Evolutionary conservation across 1,284 basidiomycete genomes (phyloP).

Genomic region (Ceraceosorus bombacis): DNA sequence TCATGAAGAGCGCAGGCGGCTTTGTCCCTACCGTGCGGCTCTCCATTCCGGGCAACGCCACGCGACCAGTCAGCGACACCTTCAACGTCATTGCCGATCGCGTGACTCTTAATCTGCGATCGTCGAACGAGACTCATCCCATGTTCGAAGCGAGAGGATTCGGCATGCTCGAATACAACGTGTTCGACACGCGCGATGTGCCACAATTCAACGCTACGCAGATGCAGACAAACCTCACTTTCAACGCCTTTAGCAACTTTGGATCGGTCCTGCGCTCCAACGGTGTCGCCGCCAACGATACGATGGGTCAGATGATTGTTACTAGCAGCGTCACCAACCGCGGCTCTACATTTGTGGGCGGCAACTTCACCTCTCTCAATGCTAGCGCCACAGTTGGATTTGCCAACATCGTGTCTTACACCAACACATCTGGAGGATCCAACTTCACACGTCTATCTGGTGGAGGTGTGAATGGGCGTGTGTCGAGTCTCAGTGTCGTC

Average conservation of each 20-base stretch:
- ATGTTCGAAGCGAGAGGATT: conserved; percentile 21
- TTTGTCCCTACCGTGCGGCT: conserved; percentile 32
- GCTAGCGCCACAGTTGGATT: conserved; percentile 31
- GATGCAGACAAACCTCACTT: conserved; percentile 61
- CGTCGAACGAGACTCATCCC: conserved; percentile 30
- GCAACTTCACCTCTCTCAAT: conserved; percentile 57
- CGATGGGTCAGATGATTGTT: conserved; percentile 49
- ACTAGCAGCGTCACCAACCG: conserved; percentile 54
- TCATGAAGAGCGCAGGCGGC: conserved; percentile 53
- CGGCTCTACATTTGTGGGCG: conserved; percentile 64
- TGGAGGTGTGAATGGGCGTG: conserved; percentile 46
- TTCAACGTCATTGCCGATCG: conserved; percentile 66
- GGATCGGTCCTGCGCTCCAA: conserved; percentile 57
- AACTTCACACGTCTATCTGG: conserved; percentile 50
- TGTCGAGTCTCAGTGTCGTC: conserved; percentile 32
- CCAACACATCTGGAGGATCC: conserved; percentile 53
- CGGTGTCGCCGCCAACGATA: conserved; percentile 34
- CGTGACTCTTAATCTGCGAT: conserved; percentile 31
- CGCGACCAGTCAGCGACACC: conserved; percentile 56
- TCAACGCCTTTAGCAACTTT: conserved; percentile 63
- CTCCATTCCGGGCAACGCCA: conserved; percentile 39
- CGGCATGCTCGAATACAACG: conserved; percentile 37
- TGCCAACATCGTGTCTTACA: conserved; percentile 67
- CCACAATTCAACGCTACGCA: conserved; percentile 39
- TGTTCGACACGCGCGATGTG: conserved; percentile 22